Conservation (phyloP, 1,284 basidiomycete genomes). For the Cutaneotrichosporon mucoides region DNA sequence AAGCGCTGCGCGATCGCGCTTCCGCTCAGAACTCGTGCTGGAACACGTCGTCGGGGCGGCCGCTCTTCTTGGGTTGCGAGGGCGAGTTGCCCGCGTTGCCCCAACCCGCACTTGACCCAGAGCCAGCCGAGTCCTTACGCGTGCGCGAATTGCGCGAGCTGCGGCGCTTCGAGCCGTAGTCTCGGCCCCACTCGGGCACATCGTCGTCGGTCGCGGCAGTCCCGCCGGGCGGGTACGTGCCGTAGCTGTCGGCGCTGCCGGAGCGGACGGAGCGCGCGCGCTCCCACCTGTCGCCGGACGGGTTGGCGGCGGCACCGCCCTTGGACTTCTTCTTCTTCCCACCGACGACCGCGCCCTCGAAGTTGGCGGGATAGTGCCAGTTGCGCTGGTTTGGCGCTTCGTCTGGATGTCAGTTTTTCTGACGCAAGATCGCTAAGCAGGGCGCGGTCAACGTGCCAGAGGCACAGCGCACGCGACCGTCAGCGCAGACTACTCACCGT, state of each 20-base stretch:
- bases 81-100: too few relatives aligned
- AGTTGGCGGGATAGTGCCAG: slow-evolving; percentile 52
- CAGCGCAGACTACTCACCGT: slow-evolving; percentile 1
- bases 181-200: slow-evolving; percentile 50
- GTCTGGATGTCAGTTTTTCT: slow-evolving; percentile 20
- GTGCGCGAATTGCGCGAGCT: slow-evolving; percentile 25
- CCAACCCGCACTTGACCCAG: background rate
- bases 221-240: slow-evolving; percentile 30
- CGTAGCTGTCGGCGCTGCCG: slow-evolving; percentile 19
- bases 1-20: too few relatives aligned
- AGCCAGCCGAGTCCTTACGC: slow-evolving; percentile 2
- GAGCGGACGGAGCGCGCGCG: slow-evolving; percentile 26
- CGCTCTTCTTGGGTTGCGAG: slow-evolving; percentile 1
- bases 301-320: background rate
- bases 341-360: slow-evolving; percentile 44
- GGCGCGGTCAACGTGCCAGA: too few relatives aligned
- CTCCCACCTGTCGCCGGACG: slow-evolving; percentile 37
- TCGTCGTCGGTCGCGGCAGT: slow-evolving; percentile 42
- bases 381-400: slow-evolving; percentile 47
- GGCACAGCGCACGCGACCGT: too few relatives aligned
- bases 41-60: slow-evolving; percentile 30
- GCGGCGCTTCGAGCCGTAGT: slow-evolving; percentile 43
- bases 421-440: too few relatives aligned
- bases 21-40: slow-evolving; percentile 35
- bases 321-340: slow-evolving; percentile 18